Percentiles rank a stretch among this genome's conserved stretches.
Conservation (phyloP, 1,284 basidiomycete genomes). For the Cutaneotrichosporon sp. region DNA sequence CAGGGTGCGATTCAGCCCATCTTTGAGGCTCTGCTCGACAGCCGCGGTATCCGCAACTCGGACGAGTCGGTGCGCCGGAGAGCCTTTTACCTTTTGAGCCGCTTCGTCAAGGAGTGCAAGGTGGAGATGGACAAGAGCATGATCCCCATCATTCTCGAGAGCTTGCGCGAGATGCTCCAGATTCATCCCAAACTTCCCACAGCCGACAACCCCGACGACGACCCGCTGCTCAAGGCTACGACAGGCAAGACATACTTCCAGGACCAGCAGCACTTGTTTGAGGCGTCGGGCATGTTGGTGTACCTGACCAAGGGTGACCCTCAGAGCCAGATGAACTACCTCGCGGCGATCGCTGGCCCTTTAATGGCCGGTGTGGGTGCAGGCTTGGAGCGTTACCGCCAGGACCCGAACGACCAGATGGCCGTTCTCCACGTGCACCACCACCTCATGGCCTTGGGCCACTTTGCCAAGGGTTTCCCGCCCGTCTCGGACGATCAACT, state of each 20-base stretch:
- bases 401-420: conserved; percentile 43
- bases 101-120: conserved; percentile 81
- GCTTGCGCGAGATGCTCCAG: conserved; percentile 57
- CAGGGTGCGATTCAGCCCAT: conserved; percentile 79
- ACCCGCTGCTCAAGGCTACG: conserved; percentile 68
- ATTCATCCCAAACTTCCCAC: conserved; percentile 50
- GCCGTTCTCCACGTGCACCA: conserved; percentile 89
- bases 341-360: conserved; percentile 75
- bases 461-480: conserved; percentile 95
- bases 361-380: conserved; percentile 70
- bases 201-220: conserved; percentile 54
- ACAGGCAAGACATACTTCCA: conserved; percentile 64
- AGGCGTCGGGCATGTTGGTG: conserved; percentile 79
- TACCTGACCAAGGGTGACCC: conserved; percentile 62
- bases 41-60: conserved; percentile 76
- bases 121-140: conserved; percentile 73
- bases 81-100: conserved; percentile 86
- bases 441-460: conserved; percentile 88
- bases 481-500: conserved; percentile 68
- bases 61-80: conserved; percentile 69
- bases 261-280: conserved; percentile 91
- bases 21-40: conserved; percentile 81
- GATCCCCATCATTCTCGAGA: conserved; percentile 64
- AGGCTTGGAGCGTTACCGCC: conserved; percentile 55
- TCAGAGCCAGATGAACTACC: conserved; percentile 65